Evolutionary conservation across 1,139 yeast species (phyloP).

Genomic region (Pichia terricola): DNA sequence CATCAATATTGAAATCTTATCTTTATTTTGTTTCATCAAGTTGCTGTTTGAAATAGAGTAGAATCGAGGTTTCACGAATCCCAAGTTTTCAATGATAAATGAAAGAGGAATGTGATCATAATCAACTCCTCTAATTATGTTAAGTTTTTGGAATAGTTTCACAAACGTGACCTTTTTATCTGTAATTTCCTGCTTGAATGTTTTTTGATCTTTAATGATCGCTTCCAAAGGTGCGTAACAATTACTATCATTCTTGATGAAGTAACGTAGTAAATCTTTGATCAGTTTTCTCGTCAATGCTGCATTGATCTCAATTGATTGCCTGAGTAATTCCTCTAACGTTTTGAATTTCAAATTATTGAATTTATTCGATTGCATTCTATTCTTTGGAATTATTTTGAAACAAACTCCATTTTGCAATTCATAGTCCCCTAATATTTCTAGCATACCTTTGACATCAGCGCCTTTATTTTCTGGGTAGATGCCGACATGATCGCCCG

Average conservation of each 20-base stretch:
- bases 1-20: constrained; percentile 52
- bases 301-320: constrained; percentile 83
- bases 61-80: constrained; percentile 83
- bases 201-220: constrained; percentile 48
- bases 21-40: background rate
- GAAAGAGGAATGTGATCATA: constrained; percentile 78
- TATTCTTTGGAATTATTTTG: constrained; percentile 4
- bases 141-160: constrained; percentile 53
- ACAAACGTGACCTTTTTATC: constrained; percentile 56
- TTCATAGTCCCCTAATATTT: constrained; percentile 32
- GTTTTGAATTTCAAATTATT: constrained; percentile 23
- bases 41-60: constrained; percentile 64
- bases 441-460: constrained; percentile 54
- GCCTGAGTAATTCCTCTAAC: constrained; percentile 69
- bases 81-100: constrained; percentile 69
- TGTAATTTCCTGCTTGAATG: constrained; percentile 55
- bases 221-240: constrained; percentile 38
- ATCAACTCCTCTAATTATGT: constrained; percentile 32
- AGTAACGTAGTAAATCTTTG: constrained; percentile 62
- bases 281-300: constrained; percentile 82
- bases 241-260: constrained; percentile 50
- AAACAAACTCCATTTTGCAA: too few relatives aligned
- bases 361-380: constrained; percentile 8
- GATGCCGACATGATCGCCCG: constrained; percentile 93
- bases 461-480: constrained; percentile 81